phyloP scores from a whole-genome alignment of 2,329 filamentous ascomycete species.

The Alternaria gansuensis region DNA sequence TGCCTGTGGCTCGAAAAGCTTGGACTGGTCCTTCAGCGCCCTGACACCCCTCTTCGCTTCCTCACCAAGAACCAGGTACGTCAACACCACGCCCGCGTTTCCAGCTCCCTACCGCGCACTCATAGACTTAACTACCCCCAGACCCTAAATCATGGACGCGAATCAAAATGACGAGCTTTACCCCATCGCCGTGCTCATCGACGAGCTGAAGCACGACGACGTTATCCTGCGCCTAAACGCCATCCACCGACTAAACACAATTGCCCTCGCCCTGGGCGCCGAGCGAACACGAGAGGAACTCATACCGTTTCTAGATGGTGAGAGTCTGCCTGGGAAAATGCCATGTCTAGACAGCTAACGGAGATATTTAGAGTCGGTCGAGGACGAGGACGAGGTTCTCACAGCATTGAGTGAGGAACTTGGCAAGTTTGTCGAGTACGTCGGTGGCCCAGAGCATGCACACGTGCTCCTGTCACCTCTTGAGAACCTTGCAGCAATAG shows the following conservation, averaged over 20 bases:
- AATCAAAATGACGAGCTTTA: conserved; percentile 98
- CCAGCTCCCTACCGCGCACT: conserved; percentile 33
- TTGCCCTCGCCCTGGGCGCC: conserved; percentile 92
- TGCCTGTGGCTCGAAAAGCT: conserved; percentile 23
- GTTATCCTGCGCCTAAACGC: conserved; percentile 97
- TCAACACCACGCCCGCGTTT: conserved; percentile 44
- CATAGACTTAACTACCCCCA: conserved; percentile 40
- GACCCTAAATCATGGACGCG: conserved; percentile 75
- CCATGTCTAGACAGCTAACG: conserved; percentile 44
- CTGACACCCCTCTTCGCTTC: conserved; percentile 39
- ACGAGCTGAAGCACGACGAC: conserved; percentile 99
- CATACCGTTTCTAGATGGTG: conserved; percentile 98
- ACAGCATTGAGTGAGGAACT: conserved; percentile 97
- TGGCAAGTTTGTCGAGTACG: conserved; percentile 95
- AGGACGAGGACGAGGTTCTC: conserved; percentile 98
- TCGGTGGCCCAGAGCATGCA: conserved; percentile 90
- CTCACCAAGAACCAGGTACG: conserved; percentile 48
- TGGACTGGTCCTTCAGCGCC: conserved; percentile 26
- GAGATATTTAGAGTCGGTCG: conserved; percentile 81
- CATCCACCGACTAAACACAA: conserved; percentile 97
- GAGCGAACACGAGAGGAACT: conserved; percentile 98
- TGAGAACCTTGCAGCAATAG: conserved; percentile 97
- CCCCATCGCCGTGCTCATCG: conserved; percentile 98
- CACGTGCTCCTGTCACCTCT: conserved; percentile 96
- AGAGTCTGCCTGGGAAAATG: conserved; percentile 54